Percentiles rank a stretch among this genome's conserved stretches.
Conservation (phyloP, 2,329 filamentous ascomycete genomes). For the Phaeosphaeria sp. region DNA sequence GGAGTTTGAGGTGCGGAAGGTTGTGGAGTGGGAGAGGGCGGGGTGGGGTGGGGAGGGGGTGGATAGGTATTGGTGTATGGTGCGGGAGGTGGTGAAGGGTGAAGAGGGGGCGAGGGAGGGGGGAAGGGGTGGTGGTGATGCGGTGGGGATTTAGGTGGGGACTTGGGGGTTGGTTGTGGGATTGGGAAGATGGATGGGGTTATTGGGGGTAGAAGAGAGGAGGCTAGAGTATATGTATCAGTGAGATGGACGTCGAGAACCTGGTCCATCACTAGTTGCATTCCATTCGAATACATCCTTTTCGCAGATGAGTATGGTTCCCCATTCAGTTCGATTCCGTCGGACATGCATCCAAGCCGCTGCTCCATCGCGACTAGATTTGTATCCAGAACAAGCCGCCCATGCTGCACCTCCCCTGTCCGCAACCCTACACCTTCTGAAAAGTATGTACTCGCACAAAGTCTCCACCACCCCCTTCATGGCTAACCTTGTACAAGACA, state of each 20-base stretch:
- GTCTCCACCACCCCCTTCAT: not conserved
- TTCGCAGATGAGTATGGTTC: no score
- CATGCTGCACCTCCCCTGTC: no score
- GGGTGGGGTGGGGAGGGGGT: slow-evolving; percentile 36
- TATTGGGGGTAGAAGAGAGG: no score
- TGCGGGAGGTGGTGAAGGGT: slow-evolving; percentile 9
- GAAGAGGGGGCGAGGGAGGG: not conserved
- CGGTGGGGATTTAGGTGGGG: not conserved
- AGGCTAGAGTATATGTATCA: no score
- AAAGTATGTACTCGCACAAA: not conserved
- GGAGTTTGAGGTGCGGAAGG: slow-evolving; percentile 31
- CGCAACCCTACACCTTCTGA: not conserved
- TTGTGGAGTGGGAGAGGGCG: slow-evolving; percentile 30
- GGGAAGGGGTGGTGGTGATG: not conserved
- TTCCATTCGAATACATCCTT: no score
- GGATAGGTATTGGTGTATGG: slow-evolving; percentile 42
- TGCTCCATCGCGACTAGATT: no score
- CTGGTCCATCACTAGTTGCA: no score
- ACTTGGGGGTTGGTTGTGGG: not conserved
- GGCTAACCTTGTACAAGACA: not conserved
- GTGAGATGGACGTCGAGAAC: no score
- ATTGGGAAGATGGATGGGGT: no score
- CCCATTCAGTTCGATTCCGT: no score
- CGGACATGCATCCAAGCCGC: no score
- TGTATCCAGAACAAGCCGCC: no score